Evolutionary conservation across 805 yeast species (phyloP), one percentile per base, ranked within the genome.

Genomic region (Ogataea methanolica): DNA sequence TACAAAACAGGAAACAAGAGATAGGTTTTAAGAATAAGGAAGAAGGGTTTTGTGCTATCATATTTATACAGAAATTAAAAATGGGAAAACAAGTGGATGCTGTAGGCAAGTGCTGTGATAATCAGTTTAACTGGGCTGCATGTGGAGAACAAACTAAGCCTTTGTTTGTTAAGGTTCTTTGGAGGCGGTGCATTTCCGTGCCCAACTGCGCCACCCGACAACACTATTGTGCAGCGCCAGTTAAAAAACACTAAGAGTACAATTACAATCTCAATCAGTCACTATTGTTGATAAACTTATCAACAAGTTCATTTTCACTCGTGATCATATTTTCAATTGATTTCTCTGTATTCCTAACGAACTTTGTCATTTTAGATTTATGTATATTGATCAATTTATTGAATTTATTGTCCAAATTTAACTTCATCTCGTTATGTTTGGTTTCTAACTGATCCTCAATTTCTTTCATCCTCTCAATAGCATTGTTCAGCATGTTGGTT

Each of bases 341-440:
- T 21, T 36, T 21, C 36, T 52, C 47, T 1, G 58, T 51, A 7
- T 36, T 45, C 14, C 22, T 7, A 29, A 58, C 33, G 16, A 57
- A 52, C 19, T 42, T 40, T 26, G 43, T 39, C 44, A 57, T 39
- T 26, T 54, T 53, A 5, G 33, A 22, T 22, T 45, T 44, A 41
- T 57, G 61, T 1, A 36, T 35, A 12, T 44, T 15, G 6, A 47
- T 43, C 17, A 56, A 42, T 14, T 50, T 49, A 7, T 48, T 44
- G 17, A 57, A 53, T 31, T 45, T 48, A 2, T 17, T 8, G 38
- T 57, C 57, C 6, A 58, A 37, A 29, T 52, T 50, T 17, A 36
- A 38, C 8, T 33, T 43, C 40, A 58, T 31, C 29, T 45, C 40
- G 6, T 43, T 21, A 21, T 53, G 58, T 23, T 53, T 52, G 14